Evolutionary conservation across 805 yeast species (phyloP), one percentile per base, ranked within the genome.

Genomic region (Metschnikowia shivogae): DNA sequence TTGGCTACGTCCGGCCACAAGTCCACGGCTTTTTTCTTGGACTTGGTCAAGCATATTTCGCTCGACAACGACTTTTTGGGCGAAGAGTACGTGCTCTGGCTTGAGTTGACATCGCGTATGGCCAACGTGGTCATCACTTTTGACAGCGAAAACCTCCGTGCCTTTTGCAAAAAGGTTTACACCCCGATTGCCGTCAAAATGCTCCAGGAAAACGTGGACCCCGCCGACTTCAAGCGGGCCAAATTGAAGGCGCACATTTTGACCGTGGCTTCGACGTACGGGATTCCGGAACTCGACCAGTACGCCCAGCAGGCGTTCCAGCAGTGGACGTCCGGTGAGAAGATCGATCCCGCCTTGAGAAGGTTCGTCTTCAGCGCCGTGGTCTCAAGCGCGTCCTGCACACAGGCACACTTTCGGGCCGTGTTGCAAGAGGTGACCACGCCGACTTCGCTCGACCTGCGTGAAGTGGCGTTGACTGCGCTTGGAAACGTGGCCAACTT

Each of bases 401-500:
- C 44, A 50, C 60, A 50, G 54, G 64, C 22, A 49, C 74, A 49
- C 62, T 75, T 61, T 59, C 73, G 43, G 14, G 56, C 51, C 3
- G 68, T 81, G 5, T 49, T 74, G 44, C 51, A 65, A n/a, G 82
- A 81, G 57, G 75, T 74, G 26, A 58, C 63, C 8, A 50, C 61
- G 10, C 85, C 88, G 8, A 56, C 74, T 2, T 63, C 84, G 5
- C 70, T 80, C 42, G 86, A 81, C 59, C 74, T 78, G 2, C 60
- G 81, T 42, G 88, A 82, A 60, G 66, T 76, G 41, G 81, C 84
- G 0, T 63, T 81, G 22, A 58, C 59, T n/a, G 76, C 86, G 0
- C 61, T 82, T 37, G 86, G 87, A 1, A 60, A 65, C 13, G 65
- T 75, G 17, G 52, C 64, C 31, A 67, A 70, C 27, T 54, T 58